Conservation (phyloP, 495 filamentous ascomycete genomes). For the Neurospora sp. region DNA sequence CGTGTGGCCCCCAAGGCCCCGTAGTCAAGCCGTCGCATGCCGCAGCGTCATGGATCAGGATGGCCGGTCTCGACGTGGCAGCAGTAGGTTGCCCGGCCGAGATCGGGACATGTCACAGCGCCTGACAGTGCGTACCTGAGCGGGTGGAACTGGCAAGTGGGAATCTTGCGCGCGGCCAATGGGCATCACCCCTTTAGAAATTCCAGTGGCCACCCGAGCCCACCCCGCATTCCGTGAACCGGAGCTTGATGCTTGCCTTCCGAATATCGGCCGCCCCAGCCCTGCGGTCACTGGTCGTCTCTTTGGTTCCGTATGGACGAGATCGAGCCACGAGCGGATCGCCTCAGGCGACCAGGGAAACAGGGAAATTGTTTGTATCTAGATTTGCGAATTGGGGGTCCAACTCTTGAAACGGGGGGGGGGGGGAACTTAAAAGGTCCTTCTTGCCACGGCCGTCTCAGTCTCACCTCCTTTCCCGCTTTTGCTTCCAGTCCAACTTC, state of each 20-base stretch:
- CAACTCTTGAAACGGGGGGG: not conserved
- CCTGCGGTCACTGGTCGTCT: not conserved
- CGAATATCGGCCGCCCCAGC: conserved; percentile 19
- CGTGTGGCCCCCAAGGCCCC: not conserved
- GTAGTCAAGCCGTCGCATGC: not conserved
- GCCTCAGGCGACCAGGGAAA: not conserved
- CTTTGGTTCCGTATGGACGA: not conserved
- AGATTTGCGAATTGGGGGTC: not conserved
- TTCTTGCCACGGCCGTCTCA: not conserved
- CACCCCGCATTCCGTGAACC: conserved; percentile 31
- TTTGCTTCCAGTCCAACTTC: not conserved
- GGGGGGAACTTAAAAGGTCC: not conserved
- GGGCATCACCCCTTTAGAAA: conserved; percentile 16
- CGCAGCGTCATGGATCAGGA: not conserved
- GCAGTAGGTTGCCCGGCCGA: not conserved
- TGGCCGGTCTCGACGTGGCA: not conserved
- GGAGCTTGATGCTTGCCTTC: conserved; percentile 17
- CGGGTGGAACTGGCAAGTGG: not conserved
- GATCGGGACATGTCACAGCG: not conserved
- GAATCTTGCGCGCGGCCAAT: conserved; percentile 14
- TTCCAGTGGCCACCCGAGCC: conserved; percentile 13
- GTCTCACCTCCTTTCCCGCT: not conserved
- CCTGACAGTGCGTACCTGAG: not conserved
- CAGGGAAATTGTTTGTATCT: not conserved
- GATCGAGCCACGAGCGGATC: not conserved